Evolutionary conservation across 139 green algal genomes (phyloP).

Genomic region (Micromonas commoda): DNA sequence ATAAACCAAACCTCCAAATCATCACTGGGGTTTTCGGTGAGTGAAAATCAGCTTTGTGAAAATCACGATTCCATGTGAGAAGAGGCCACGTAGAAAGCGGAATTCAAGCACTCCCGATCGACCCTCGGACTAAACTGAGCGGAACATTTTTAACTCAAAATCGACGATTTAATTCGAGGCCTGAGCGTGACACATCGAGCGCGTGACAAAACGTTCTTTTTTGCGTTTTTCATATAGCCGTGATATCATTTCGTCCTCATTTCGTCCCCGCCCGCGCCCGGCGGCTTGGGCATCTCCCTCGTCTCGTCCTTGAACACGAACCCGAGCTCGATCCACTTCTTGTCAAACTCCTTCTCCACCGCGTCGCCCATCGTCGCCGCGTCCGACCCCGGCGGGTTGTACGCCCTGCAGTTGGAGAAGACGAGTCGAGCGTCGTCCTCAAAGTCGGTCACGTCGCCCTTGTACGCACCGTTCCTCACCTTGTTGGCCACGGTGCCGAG

Average conservation of each 20-base stretch:
- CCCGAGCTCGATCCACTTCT: neutral
- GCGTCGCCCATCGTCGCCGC: neutral
- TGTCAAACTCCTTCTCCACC: neutral
- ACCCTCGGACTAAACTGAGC: too few species aligned
- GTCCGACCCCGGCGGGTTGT: constrained; percentile 40
- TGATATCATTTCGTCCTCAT: neutral
- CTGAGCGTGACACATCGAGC: too few species aligned
- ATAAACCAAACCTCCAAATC: too few species aligned
- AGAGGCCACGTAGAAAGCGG: too few species aligned
- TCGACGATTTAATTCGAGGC: too few species aligned
- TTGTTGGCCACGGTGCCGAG: constrained; percentile 45
- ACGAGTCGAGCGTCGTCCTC: constrained; percentile 45
- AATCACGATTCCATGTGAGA: too few species aligned
- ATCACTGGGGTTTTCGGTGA: too few species aligned
- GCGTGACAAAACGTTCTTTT: too few species aligned
- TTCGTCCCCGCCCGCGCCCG: neutral
- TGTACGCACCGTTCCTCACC: neutral
- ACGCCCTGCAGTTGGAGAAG: constrained; percentile 57
- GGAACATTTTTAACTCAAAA: too few species aligned
- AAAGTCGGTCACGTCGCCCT: constrained; percentile 25
- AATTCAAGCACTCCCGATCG: too few species aligned
- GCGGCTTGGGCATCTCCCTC: neutral
- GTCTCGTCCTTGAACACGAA: neutral
- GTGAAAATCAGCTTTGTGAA: too few species aligned
- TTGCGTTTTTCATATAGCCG: too few species aligned